phyloP scores from a whole-genome alignment of 768 basidiomycete genomes.

The Leucogyrophana mollusca region DNA sequence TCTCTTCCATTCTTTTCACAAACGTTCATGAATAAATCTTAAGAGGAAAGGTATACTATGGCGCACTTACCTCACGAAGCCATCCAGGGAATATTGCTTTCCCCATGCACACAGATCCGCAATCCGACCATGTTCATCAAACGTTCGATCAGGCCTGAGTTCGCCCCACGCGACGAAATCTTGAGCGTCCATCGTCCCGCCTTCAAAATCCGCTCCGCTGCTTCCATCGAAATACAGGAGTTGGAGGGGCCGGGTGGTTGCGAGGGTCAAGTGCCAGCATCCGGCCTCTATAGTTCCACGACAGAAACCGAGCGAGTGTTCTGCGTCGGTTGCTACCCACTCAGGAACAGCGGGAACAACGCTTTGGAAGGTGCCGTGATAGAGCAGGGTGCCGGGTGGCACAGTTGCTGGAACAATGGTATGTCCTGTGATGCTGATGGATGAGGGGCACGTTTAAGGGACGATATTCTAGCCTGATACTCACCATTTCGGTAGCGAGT shows the following conservation, averaged over 20 bases:
- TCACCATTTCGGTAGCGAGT: conserved; percentile 38
- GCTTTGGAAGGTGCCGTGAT: conserved; percentile 26
- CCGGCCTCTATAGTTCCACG: conserved; percentile 6
- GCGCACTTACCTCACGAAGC: conserved; percentile 30
- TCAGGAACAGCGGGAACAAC: conserved; percentile 27
- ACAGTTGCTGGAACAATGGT: conserved; percentile 32
- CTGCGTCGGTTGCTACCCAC: conserved; percentile 35
- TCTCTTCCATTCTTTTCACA: conserved; percentile 54
- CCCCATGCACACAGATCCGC: conserved; percentile 33
- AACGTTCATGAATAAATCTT: too few species aligned
- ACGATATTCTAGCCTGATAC: conserved; percentile 1
- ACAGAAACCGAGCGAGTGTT: conserved; percentile 41
- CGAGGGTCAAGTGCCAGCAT: conserved; percentile 31
- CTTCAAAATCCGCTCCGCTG: conserved; percentile 42
- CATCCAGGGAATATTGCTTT: conserved; percentile 27
- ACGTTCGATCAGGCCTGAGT: conserved; percentile 10
- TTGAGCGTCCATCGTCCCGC: conserved; percentile 45
- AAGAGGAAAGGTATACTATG: too few species aligned
- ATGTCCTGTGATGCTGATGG: conserved; percentile 15
- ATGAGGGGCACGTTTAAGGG: neutral
- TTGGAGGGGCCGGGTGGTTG: conserved; percentile 33
- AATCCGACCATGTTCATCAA: conserved; percentile 25
- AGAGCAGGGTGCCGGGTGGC: conserved; percentile 35
- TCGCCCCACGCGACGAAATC: conserved; percentile 48
- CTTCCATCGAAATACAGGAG: conserved; percentile 54